Evolutionary conservation across 148 eudicot species (phyloP).

Genomic region (Fagopyrum homotropicum): DNA sequence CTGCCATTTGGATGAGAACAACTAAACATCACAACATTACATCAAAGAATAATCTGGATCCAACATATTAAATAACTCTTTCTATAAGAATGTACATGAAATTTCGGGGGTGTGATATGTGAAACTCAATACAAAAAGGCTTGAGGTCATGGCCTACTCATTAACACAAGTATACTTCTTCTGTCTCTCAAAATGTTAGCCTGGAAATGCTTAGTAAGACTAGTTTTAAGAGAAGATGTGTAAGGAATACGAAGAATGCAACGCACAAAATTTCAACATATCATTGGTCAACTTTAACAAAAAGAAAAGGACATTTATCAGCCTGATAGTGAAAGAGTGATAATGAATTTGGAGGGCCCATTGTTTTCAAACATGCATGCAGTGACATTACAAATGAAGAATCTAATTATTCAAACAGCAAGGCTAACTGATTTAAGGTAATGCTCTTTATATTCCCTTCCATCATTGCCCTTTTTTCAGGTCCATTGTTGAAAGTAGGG

Average conservation of each 20-base stretch:
- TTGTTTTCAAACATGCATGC: neutral
- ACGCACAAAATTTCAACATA: neutral
- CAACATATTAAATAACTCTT: neutral
- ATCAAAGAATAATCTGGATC: neutral
- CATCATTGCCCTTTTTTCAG: neutral
- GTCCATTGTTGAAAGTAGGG: neutral
- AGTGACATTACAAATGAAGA: neutral
- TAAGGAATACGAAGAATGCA: slow-evolving; percentile 1
- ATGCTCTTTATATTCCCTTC: neutral
- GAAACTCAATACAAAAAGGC: neutral
- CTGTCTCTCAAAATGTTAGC: neutral
- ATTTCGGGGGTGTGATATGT: neutral
- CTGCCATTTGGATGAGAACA: neutral
- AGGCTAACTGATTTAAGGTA: neutral
- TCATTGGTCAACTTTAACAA: neutral
- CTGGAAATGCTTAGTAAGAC: neutral
- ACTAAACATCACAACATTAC: neutral
- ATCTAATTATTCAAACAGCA: slow-evolving; percentile 3
- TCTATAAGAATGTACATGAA: neutral
- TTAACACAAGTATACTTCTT: neutral
- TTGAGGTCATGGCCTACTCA: neutral
- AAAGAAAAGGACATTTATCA: neutral
- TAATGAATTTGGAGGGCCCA: neutral
- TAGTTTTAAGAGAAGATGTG: slow-evolving; percentile 1
- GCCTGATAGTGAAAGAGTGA: neutral